phyloP scores from a whole-genome alignment of 176 grass and related monocot species.

The Guadua angustifolia region DNA sequence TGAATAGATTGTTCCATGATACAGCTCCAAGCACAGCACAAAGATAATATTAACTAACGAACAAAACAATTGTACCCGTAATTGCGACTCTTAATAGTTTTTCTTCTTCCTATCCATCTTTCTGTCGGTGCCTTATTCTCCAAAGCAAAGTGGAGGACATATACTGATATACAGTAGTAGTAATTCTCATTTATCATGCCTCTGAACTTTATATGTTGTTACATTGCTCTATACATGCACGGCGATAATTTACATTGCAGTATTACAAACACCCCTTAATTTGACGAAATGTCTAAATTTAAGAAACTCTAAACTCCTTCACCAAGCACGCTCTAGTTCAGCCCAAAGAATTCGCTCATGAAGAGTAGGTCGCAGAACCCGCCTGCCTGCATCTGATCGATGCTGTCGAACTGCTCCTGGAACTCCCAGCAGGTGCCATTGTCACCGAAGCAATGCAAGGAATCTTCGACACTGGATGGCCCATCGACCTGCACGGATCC shows the following conservation, averaged over 20 bases:
- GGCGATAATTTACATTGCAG: conserved; percentile 56
- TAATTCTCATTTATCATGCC: background rate
- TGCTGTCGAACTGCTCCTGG: conserved; percentile 59
- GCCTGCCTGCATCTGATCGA: conserved; percentile 48
- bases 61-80: background rate
- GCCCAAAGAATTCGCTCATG: conserved; percentile 56
- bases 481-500: conserved; percentile 54
- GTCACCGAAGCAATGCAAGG: conserved; percentile 57
- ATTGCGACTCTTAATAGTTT: background rate
- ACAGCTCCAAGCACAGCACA: background rate
- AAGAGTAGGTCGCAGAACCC: conserved; percentile 66
- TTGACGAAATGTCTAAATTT: conserved; percentile 17
- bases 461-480: conserved; percentile 15
- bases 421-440: conserved; percentile 59
- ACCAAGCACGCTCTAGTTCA: conserved; percentile 40
- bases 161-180: background rate
- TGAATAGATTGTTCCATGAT: background rate
- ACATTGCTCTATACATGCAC: conserved; percentile 42
- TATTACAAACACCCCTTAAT: conserved; percentile 30
- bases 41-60: background rate
- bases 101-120: conserved; percentile 1
- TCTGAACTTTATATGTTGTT: conserved; percentile 19
- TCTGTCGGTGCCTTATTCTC: conserved; percentile 39
- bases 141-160: conserved; percentile 13
- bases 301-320: conserved; percentile 28